These are phyloP conservation scores for Candida freyschussii DNA, from an alignment of 1,139 yeast genomes.

Conservation along the genomic window DNA sequence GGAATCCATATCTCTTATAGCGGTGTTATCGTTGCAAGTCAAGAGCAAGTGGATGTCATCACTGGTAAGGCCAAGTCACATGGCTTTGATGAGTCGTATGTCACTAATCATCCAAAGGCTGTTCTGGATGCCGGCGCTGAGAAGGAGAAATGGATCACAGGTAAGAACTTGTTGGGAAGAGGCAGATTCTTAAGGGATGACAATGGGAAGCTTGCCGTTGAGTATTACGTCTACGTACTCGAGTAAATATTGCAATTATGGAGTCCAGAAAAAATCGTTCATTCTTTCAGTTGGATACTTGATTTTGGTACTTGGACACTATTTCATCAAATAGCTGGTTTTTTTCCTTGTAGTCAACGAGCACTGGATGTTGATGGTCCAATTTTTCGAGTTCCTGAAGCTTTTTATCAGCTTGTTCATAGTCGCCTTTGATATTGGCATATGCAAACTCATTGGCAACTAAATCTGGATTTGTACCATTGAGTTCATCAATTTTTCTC, in stretches of 20 bases:
- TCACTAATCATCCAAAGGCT: slow-evolving; percentile 40
- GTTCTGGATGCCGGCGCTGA: slow-evolving; percentile 36
- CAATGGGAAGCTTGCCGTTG: slow-evolving; percentile 41
- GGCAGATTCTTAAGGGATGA: slow-evolving; percentile 49
- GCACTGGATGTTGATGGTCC: slow-evolving; percentile 46
- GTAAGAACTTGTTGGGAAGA: slow-evolving; percentile 44
- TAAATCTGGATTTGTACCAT: slow-evolving; percentile 40
- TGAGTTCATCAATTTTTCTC: slow-evolving; percentile 39
- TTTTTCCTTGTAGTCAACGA: slow-evolving; percentile 50
- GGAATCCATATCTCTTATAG: slow-evolving; percentile 40
- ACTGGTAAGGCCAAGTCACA: slow-evolving; percentile 29
- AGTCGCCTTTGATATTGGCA: slow-evolving; percentile 43
- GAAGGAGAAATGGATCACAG: slow-evolving; percentile 43
- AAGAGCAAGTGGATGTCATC: slow-evolving; percentile 34
- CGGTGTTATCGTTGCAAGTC: slow-evolving; percentile 41
- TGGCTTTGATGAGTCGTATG: slow-evolving; percentile 41
- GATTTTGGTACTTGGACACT: slow-evolving; percentile 45
- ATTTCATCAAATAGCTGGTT: slow-evolving; percentile 50
- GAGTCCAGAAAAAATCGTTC: neutral
- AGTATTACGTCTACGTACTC: slow-evolving; percentile 43
- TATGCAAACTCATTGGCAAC: slow-evolving; percentile 55
- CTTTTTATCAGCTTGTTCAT: slow-evolving; percentile 19
- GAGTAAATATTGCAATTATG: too few species aligned
- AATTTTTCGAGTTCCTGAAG: slow-evolving; percentile 36
- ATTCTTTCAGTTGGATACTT: slow-evolving; percentile 13